Evolutionary conservation across 306 rosid species (phyloP), one percentile per base, ranked within the genome.

Genomic region (Erythrophleum fordii): DNA sequence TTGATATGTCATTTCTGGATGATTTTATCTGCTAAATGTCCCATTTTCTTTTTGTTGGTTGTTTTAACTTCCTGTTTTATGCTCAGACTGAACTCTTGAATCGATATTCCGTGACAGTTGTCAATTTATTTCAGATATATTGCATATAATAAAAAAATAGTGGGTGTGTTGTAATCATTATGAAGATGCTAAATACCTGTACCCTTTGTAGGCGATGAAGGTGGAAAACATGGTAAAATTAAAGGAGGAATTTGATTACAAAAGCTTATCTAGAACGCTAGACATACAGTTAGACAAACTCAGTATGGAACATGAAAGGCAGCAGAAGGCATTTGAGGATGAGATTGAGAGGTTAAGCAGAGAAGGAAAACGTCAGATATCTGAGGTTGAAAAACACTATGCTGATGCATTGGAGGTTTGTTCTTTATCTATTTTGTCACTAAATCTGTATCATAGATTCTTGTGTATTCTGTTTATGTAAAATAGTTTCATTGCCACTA

Each of bases 171-270:
- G 25, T 60, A 53, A 56, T 31, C 34, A 37, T 49, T 81, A 74
- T 66, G 73, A 80, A 77, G 76, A 74, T 83, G 77, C 88, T 87
- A 75, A 83, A 23, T 28, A 39, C 25, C 14, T 78, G 55, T 80
- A 39, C 75, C 61, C 56, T 59, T 81, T 83, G 66, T 80, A 96
- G 99, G 98, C 99, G 83, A 96, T 96, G 99, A 93, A 96, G 91
- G 97, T 96, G 87, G 99, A 96, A 83, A 93, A 96, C 85, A 93
- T 96, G 99, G 77, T 96, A 83, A 96, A 93, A 82, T 73, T 96
- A 69, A 96, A 92, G 91, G 99, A 96, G 83, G 99, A 96, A 80
- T 93, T 96, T 41, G 99, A 96, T 84, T 96, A 96, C 85, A 96
- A 96, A 91, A 90, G 99, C 85, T 87, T 96, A 84, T 87, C 98